phyloP scores from a whole-genome alignment of 2,329 filamentous ascomycete species.

The Fusarium nodosum region DNA sequence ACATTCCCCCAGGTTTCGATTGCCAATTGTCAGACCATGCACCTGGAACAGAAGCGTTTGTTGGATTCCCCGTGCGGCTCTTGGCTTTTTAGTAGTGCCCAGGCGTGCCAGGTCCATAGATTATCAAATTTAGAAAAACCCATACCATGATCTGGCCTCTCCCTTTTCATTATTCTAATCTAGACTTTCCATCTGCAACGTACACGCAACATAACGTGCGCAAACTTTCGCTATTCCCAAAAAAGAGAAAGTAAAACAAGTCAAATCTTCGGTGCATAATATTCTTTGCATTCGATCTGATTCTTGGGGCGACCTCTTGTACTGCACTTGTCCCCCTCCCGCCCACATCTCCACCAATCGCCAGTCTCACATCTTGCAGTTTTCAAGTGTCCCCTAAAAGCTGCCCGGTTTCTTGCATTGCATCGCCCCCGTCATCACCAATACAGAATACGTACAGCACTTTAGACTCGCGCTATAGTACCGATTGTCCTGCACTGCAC shows the following conservation, averaged over 20 bases:
- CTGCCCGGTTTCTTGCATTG: constrained; percentile 40
- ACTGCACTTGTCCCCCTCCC: constrained; percentile 35
- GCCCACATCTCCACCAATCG: constrained; percentile 42
- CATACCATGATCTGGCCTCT: constrained; percentile 45
- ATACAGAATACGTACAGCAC: constrained; percentile 20
- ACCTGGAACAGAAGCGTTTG: constrained; percentile 37
- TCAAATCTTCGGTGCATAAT: constrained; percentile 16
- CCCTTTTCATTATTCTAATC: constrained; percentile 9
- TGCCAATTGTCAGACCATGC: constrained; percentile 45
- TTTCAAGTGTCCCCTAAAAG: constrained; percentile 20
- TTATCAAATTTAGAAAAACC: constrained; percentile 43
- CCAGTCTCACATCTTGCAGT: constrained; percentile 24
- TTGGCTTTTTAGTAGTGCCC: constrained; percentile 39
- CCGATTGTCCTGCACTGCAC: constrained; percentile 7
- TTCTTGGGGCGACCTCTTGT: constrained; percentile 36
- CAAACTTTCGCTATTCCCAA: constrained; percentile 19
- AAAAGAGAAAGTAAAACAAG: constrained; percentile 1
- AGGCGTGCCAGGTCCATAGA: constrained; percentile 19
- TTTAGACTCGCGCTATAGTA: constrained; percentile 10
- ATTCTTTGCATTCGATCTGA: constrained; percentile 38
- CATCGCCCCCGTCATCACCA: constrained; percentile 35
- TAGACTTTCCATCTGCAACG: constrained; percentile 23
- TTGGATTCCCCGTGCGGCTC: constrained; percentile 39
- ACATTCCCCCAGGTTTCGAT: constrained; percentile 45
- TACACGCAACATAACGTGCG: constrained; percentile 4